These are phyloP conservation scores for Xylaria sp. DNA, from an alignment of 2,329 filamentous ascomycete genomes.

Conservation along the genomic window DNA sequence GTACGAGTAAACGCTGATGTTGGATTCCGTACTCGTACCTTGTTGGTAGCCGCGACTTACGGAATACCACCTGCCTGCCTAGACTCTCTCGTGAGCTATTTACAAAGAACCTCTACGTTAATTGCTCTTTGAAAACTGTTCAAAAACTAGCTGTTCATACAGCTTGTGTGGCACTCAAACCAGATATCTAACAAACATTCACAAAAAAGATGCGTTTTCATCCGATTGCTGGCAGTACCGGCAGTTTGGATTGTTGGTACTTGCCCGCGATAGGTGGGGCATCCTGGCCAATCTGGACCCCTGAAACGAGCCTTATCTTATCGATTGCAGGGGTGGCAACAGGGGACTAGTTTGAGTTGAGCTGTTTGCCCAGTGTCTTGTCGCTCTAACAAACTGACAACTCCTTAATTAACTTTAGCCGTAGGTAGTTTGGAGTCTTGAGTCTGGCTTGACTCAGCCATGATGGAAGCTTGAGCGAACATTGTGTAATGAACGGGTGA, in stretches of 20 bases:
- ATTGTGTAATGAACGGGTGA: background rate
- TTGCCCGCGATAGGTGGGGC: background rate
- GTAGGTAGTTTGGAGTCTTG: background rate
- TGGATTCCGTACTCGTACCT: no score
- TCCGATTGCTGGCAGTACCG: background rate
- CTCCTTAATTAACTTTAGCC: background rate
- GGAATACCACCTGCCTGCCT: no score
- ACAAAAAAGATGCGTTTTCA: background rate
- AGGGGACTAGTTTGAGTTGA: background rate
- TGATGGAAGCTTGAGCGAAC: background rate
- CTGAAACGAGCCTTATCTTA: background rate
- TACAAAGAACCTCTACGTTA: no score
- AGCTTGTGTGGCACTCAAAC: no score
- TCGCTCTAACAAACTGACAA: background rate
- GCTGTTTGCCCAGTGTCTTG: background rate
- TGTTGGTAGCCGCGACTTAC: no score
- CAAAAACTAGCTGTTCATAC: no score
- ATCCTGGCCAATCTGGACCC: background rate
- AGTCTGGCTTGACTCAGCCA: background rate
- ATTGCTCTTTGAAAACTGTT: no score
- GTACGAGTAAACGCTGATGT: background rate
- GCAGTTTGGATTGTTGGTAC: background rate
- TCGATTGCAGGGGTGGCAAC: background rate
- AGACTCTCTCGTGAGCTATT: no score
- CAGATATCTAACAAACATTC: no score